Base-by-base conservation (phyloP, 2,329 filamentous ascomycete genomes). In the Sporothrix globosa region DNA sequence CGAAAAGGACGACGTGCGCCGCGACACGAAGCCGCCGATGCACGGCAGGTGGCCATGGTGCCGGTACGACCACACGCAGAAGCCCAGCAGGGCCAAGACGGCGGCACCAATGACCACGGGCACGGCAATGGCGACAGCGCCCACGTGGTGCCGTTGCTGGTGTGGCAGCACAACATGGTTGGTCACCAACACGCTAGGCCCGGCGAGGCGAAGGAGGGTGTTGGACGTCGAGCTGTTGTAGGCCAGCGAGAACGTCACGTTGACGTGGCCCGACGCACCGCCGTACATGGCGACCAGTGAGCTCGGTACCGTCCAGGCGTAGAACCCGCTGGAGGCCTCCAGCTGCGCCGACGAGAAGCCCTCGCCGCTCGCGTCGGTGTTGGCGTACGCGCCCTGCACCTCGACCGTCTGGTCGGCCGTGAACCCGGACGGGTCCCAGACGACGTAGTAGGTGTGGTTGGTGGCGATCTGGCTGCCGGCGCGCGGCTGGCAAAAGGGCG, bases 381-480 rank as follows among this genome's bases (percentile, higher is more conserved):
- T 69, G 53, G 61, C 24, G 71, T 74, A 74, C 11, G 70, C 48
- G 52, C 73, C 73, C 34, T 75, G 63, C 58, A 80, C 44, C 9
- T 72, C 52, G 52, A 77, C 56, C 7, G 69, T 70, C 1, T 72
- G 71, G 66, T 71, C 68, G 21, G 73, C 70, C 34, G 73, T 70
- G 69, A 80, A 79, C 68, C 73, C 74, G 7, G 58, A 50, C 0
- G 74, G 72, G 19, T 77, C 75, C 79, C 79, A 80, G 21, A 79
- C 79, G 60, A 81, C 79, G 69, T 79, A 81, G 68, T 81, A 81
- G 0, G 78, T 77, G 13, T 69, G 69, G 0, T 77, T 78, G 2
- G 76, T 74, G 48, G 74, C 72, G 21, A 81, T 67, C 61, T 75
- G 68, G 58, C 74, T 77, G n/a, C 77, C 77, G 0, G 73, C 50